These are phyloP conservation scores for Fusarium keratoplasticum DNA, from an alignment of 2,329 filamentous ascomycete species.

Conservation along the genomic window DNA sequence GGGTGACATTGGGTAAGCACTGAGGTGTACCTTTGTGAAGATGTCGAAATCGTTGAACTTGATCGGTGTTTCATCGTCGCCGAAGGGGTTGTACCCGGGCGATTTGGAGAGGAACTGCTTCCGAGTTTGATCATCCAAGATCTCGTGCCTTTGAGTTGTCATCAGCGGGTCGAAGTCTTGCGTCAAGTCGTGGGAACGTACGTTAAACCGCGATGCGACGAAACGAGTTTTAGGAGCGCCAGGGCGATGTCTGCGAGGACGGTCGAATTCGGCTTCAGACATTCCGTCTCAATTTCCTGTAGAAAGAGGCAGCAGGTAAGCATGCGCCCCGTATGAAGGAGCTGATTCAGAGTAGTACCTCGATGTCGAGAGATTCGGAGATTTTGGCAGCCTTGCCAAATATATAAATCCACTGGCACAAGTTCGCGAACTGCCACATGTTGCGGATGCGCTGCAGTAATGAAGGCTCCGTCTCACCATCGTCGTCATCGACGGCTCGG, in stretches of 20 bases:
- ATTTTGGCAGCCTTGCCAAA: conserved; percentile 93
- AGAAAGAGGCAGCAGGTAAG: neutral
- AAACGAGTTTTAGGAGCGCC: conserved; percentile 89
- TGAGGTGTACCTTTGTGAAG: conserved; percentile 76
- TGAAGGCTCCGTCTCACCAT: conserved; percentile 28
- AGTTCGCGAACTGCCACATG: conserved; percentile 95
- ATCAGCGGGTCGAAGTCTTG: conserved; percentile 11
- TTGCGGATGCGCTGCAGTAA: conserved; percentile 77
- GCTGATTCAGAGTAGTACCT: conserved; percentile 66
- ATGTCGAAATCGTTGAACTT: conserved; percentile 86
- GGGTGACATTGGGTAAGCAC: neutral
- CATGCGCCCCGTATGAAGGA: conserved; percentile 1
- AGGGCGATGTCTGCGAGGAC: conserved; percentile 85
- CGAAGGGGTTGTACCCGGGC: conserved; percentile 85
- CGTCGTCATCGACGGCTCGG: conserved; percentile 30
- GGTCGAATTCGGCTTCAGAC: conserved; percentile 81
- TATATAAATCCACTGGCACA: conserved; percentile 92
- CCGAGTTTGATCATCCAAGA: conserved; percentile 93
- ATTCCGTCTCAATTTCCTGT: conserved; percentile 90
- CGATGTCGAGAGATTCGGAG: conserved; percentile 87
- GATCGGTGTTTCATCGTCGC: conserved; percentile 76
- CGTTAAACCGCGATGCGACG: conserved; percentile 92
- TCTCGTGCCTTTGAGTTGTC: conserved; percentile 71
- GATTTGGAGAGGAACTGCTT: conserved; percentile 89
- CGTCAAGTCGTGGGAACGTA: conserved; percentile 60